Base-by-base conservation (phyloP, 1,139 yeast genomes). In the Williopsis jadinii region DNA sequence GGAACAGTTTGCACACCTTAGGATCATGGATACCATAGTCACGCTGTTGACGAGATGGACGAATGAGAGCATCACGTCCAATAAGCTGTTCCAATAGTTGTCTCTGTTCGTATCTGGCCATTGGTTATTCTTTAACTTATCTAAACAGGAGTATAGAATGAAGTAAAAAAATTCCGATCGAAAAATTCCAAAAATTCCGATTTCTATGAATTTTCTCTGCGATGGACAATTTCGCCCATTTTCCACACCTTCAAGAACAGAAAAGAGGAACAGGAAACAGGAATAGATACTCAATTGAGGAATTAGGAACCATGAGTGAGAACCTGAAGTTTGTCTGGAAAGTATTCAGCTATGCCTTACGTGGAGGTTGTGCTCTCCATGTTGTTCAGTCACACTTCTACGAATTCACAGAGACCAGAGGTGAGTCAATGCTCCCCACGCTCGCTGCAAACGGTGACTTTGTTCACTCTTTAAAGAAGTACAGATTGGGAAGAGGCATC, bases 401-500 rank as follows among this genome's bases (percentile, higher is more conserved):
- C 55, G 95, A 86, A 56, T 77, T 84, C 58, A 75, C 90, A 3
- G 90, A 81, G 56, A 86, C 97, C 0, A 68, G 82, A 50, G 98
- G 98, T 4, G 97, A 88, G 56, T 85, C 95, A 30, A 92, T 92
- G 98, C 71, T 92, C 34, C 97, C 98, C 1, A 88, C 97, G 0
- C 64, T 92, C 31, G 80, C 82, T 47, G 76, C 80, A 26, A 66
- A 74, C 24, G 76, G 81, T 38, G 97, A 90, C 59, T 87, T 75
- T 59, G 95, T 88, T 6, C 85, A 85, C 53, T 85, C 87, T 3
- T 68, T 80, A 51, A 92, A 87, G 59, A 68, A 76, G 41, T 69
- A 73, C 42, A 55, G 55, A 38, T 51, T 62, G 34, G 68, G 67
- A 2, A 64, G 82, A 42, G 69, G 70, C 14, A 60, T 87, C 13